Conservation (phyloP, 2,329 filamentous ascomycete genomes). For the Arthrobotrys sphaeroides region DNA sequence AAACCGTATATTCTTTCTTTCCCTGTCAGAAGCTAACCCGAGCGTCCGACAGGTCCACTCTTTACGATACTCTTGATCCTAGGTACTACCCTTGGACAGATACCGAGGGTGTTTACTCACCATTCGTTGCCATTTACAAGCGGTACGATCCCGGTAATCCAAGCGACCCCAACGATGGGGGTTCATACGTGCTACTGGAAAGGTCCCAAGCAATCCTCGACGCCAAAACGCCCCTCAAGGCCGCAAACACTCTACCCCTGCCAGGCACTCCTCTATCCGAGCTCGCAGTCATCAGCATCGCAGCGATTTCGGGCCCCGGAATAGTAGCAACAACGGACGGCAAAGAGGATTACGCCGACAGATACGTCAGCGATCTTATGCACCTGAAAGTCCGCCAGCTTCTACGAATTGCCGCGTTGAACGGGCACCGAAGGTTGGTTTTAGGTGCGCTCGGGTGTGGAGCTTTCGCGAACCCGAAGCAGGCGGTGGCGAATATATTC, state of each 20-base stretch:
- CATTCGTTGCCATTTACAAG: conserved; percentile 70
- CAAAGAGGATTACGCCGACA: conserved; percentile 56
- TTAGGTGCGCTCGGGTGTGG: conserved; percentile 77
- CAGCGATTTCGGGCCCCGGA: conserved; percentile 66
- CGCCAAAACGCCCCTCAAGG: not conserved
- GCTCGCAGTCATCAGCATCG: conserved; percentile 70
- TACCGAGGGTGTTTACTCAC: conserved; percentile 69
- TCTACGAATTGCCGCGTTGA: conserved; percentile 69
- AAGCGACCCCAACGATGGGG: not conserved
- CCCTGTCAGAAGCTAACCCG: conserved; percentile 60
- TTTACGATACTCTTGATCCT: conserved; percentile 64
- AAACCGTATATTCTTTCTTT: conserved; percentile 59
- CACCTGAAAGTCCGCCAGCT: conserved; percentile 72
- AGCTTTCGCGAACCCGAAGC: conserved; percentile 71
- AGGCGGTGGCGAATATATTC: conserved; percentile 72
- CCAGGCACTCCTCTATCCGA: conserved; percentile 62
- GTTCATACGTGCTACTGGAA: conserved; percentile 57
- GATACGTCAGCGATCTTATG: conserved; percentile 66
- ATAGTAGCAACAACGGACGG: conserved; percentile 54
- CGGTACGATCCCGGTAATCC: conserved; percentile 54
- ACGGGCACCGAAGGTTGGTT: conserved; percentile 70
- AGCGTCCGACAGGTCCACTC: conserved; percentile 60
- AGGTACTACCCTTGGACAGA: conserved; percentile 67
- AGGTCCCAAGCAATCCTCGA: conserved; percentile 51
- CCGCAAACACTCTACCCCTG: conserved; percentile 47